These are phyloP conservation scores for Cordyceps farinosa DNA, from an alignment of 2,329 filamentous ascomycete genomes.

Conservation along the genomic window DNA sequence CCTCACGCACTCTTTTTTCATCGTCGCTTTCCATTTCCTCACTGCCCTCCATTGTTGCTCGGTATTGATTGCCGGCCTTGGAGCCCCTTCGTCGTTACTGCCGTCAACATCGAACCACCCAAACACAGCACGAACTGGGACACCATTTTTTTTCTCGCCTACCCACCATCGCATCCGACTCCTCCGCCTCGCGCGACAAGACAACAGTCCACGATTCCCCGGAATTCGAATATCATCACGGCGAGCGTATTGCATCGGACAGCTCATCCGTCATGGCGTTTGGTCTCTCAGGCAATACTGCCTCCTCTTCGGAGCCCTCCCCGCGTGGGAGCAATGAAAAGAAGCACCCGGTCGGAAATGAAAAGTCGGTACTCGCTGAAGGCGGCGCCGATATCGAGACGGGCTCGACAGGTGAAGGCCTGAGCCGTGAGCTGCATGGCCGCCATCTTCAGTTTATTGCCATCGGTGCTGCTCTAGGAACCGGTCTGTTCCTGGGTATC, in stretches of 20 bases:
- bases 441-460: conserved; percentile 50
- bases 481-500: conserved; percentile 67
- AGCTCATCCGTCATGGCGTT: conserved; percentile 1
- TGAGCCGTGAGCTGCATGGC: conserved; percentile 36
- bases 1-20: neutral
- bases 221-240: neutral
- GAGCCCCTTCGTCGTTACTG: conserved; percentile 14
- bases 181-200: neutral
- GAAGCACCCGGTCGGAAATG: neutral
- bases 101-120: neutral
- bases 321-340: conserved; percentile 14
- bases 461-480: conserved; percentile 64
- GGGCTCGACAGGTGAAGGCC: conserved; percentile 31
- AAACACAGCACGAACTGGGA: neutral
- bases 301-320: conserved; percentile 10
- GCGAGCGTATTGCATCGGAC: neutral
- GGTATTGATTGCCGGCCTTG: conserved; percentile 7
- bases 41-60: neutral
- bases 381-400: conserved; percentile 33
- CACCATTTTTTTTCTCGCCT: neutral
- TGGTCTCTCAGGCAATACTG: conserved; percentile 1
- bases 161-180: conserved; percentile 5
- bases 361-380: conserved; percentile 8
- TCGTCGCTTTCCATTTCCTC: conserved; percentile 1
- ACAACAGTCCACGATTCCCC: neutral